Evolutionary conservation across 2,329 filamentous ascomycete genomes (phyloP).

Genomic region (Penicillium sp.): DNA sequence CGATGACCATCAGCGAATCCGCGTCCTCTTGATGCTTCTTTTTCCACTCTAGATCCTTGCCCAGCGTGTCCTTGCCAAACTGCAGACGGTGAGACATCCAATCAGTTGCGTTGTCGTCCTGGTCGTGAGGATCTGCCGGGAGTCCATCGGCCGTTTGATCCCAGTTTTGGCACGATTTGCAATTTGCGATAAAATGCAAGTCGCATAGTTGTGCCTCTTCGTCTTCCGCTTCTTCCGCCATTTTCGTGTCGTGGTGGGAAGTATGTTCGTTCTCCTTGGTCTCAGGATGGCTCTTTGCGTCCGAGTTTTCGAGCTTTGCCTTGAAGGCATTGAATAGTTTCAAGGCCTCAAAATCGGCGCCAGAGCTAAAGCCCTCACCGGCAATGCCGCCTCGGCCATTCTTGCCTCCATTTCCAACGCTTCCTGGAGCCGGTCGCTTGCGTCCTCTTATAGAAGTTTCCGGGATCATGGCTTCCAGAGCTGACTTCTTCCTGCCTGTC

Average conservation of each 20-base stretch:
- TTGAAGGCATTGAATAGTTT: constrained; percentile 76
- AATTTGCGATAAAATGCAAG: constrained; percentile 92
- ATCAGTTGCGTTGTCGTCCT: constrained; percentile 49
- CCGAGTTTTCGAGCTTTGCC: constrained; percentile 60
- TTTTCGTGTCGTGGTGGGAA: neutral
- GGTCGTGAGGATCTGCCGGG: constrained; percentile 51
- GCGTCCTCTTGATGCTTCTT: constrained; percentile 74
- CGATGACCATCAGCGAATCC: constrained; percentile 74
- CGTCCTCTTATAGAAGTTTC: constrained; percentile 45
- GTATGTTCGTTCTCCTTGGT: constrained; percentile 16
- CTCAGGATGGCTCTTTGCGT: constrained; percentile 21
- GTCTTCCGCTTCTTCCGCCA: constrained; percentile 28
- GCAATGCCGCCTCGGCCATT: constrained; percentile 52
- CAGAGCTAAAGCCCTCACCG: constrained; percentile 44
- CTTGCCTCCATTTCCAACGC: constrained; percentile 19
- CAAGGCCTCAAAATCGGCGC: constrained; percentile 60
- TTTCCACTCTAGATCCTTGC: constrained; percentile 87
- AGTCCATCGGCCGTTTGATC: constrained; percentile 48
- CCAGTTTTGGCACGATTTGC: constrained; percentile 86
- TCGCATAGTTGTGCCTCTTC: constrained; percentile 79
- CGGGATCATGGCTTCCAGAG: constrained; percentile 47
- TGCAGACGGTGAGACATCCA: constrained; percentile 86
- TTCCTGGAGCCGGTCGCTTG: constrained; percentile 39
- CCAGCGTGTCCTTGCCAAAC: constrained; percentile 84
- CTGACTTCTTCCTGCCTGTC: constrained; percentile 40